Evolutionary conservation across 108 stramenopile species (phyloP).

Genomic region (Chaetoceros tenuissimus): DNA sequence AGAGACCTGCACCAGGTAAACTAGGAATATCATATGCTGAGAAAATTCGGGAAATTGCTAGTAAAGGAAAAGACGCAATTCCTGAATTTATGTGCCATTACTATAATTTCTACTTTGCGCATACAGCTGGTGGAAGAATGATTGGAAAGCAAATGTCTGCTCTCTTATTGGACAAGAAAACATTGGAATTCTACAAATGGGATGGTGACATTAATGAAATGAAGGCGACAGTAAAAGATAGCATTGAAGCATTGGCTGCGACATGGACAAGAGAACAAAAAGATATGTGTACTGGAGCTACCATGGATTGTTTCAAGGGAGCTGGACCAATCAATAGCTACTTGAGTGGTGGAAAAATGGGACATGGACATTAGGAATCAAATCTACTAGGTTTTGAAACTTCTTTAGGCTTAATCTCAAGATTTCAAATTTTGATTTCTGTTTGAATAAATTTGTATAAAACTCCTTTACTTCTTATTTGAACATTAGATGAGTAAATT

Average conservation of each 20-base stretch:
- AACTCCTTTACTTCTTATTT: no score
- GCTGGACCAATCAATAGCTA: slow-evolving; percentile 64
- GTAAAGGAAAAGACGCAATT: slow-evolving; percentile 28
- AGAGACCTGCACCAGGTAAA: slow-evolving; percentile 35
- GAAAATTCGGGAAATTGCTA: slow-evolving; percentile 36
- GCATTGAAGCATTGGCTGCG: slow-evolving; percentile 81
- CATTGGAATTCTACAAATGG: slow-evolving; percentile 91
- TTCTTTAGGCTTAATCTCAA: no score
- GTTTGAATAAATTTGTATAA: no score
- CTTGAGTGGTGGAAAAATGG: slow-evolving; percentile 53
- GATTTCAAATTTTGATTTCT: no score
- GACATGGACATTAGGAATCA: no score
- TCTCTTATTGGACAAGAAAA: slow-evolving; percentile 62
- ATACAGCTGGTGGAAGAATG: slow-evolving; percentile 87
- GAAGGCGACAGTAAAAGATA: slow-evolving; percentile 51
- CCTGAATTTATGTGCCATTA: slow-evolving; percentile 91
- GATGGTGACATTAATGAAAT: slow-evolving; percentile 78
- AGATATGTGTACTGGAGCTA: slow-evolving; percentile 61
- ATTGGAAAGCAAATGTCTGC: slow-evolving; percentile 88
- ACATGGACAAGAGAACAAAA: slow-evolving; percentile 66
- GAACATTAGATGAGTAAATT: no score
- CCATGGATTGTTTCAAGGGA: slow-evolving; percentile 56
- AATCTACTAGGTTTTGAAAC: no score
- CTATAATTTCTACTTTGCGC: slow-evolving; percentile 94
- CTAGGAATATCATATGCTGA: slow-evolving; percentile 47